phyloP scores from a whole-genome alignment of 345 rosid species.

The Citrus cavaleriei region DNA sequence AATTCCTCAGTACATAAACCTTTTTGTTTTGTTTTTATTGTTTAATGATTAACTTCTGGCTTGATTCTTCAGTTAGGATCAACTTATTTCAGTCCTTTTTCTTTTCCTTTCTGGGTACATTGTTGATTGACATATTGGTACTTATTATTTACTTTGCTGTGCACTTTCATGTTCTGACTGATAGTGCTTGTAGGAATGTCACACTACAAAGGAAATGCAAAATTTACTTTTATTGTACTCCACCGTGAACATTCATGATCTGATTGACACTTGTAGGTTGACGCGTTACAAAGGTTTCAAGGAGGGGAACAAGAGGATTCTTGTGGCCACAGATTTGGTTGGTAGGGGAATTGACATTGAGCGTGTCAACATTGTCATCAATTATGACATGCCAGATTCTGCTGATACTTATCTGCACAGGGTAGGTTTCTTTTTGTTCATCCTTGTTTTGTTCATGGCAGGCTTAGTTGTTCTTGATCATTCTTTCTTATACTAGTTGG shows the following conservation, averaged over 20 bases:
- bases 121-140: neutral
- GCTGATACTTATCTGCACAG: slow-evolving; percentile 98
- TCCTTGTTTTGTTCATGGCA: neutral
- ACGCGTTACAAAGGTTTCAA: slow-evolving; percentile 96
- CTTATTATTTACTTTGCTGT: neutral
- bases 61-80: neutral
- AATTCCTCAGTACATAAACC: too few relatives aligned
- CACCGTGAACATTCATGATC: neutral
- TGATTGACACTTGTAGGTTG: slow-evolving; percentile 45
- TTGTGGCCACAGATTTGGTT: slow-evolving; percentile 94
- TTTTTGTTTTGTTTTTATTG: neutral
- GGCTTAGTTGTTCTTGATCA: neutral
- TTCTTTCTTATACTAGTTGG: neutral
- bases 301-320: slow-evolving; percentile 98
- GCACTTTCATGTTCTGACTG: neutral
- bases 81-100: neutral
- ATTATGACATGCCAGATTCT: slow-evolving; percentile 99
- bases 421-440: slow-evolving; percentile 30
- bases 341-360: slow-evolving; percentile 98
- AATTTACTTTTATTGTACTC: too few relatives aligned
- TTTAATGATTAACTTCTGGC: neutral
- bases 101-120: neutral
- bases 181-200: slow-evolving; percentile 32
- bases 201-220: too few relatives aligned
- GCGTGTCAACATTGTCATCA: slow-evolving; percentile 95